phyloP scores from a whole-genome alignment of 2,329 filamentous ascomycete species.

The Colletotrichum camelliae region DNA sequence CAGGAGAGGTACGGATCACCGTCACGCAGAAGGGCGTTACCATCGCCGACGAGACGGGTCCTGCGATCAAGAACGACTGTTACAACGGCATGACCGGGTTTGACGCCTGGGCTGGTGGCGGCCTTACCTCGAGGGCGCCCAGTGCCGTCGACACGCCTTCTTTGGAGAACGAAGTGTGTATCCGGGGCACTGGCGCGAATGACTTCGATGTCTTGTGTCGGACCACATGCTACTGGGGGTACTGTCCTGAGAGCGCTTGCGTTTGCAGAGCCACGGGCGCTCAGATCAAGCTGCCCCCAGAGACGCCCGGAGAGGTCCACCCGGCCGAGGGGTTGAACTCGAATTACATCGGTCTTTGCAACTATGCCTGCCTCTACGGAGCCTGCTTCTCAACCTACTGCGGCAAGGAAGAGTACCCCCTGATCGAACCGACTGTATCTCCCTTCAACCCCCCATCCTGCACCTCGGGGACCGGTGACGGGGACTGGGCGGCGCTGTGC shows the following conservation, averaged over 20 bases:
- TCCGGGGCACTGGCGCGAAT: constrained; percentile 31
- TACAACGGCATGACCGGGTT: constrained; percentile 1
- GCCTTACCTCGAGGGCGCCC: neutral
- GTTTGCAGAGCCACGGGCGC: constrained; percentile 36
- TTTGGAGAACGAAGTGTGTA: constrained; percentile 23
- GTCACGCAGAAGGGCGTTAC: constrained; percentile 26
- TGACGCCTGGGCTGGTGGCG: constrained; percentile 7
- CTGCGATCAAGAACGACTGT: neutral
- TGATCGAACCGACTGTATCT: neutral
- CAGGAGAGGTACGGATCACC: constrained; percentile 36
- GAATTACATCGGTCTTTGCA: constrained; percentile 5
- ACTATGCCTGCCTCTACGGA: constrained; percentile 45
- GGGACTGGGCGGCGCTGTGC: constrained; percentile 35
- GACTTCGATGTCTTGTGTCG: constrained; percentile 39
- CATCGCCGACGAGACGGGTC: neutral
- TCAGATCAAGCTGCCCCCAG: constrained; percentile 20
- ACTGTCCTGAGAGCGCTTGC: constrained; percentile 36
- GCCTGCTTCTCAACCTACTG: constrained; percentile 43
- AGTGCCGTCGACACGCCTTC: neutral
- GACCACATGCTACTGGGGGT: constrained; percentile 33
- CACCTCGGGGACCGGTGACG: constrained; percentile 22
- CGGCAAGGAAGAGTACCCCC: neutral
- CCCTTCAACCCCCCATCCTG: constrained; percentile 19
- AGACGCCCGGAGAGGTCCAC: neutral
- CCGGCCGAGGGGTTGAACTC: neutral